Evolutionary conservation across 306 rosid species (phyloP).

Genomic region (Ormosia emarginata): DNA sequence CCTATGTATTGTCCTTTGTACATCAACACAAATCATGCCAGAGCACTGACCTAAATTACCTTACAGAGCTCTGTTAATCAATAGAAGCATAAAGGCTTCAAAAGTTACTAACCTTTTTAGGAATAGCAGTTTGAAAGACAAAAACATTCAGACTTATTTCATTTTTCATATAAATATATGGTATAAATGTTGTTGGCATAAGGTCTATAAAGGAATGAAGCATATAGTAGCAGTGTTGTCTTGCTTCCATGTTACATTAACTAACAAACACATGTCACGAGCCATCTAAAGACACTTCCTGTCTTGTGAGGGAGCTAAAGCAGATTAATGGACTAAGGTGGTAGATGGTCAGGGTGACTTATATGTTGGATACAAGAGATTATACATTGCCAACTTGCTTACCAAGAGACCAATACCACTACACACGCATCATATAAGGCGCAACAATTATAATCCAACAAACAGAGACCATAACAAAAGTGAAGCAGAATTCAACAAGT

Average conservation of each 20-base stretch:
- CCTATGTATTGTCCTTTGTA: not conserved
- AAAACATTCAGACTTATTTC: not conserved
- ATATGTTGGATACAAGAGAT: not conserved
- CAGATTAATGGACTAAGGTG: not conserved
- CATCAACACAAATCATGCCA: not conserved
- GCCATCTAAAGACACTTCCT: not conserved
- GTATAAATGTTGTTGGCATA: not conserved
- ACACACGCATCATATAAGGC: too few relatives aligned
- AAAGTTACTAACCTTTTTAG: not conserved
- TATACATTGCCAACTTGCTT: too few relatives aligned
- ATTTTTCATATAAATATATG: not conserved
- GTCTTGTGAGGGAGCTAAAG: not conserved
- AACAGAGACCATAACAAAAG: too few relatives aligned
- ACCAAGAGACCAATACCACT: too few relatives aligned
- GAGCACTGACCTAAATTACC: not conserved
- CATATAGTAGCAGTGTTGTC: not conserved
- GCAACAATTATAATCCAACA: too few relatives aligned
- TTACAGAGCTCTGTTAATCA: not conserved
- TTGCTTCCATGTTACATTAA: not conserved
- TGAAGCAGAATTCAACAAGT: too few relatives aligned
- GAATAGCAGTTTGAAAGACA: not conserved
- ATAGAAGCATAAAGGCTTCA: not conserved
- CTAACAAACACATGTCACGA: not conserved
- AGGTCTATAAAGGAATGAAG: not conserved
- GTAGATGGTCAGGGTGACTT: not conserved